phyloP scores from a whole-genome alignment of 441 rosid species.

The Euphorbia celastroides region DNA sequence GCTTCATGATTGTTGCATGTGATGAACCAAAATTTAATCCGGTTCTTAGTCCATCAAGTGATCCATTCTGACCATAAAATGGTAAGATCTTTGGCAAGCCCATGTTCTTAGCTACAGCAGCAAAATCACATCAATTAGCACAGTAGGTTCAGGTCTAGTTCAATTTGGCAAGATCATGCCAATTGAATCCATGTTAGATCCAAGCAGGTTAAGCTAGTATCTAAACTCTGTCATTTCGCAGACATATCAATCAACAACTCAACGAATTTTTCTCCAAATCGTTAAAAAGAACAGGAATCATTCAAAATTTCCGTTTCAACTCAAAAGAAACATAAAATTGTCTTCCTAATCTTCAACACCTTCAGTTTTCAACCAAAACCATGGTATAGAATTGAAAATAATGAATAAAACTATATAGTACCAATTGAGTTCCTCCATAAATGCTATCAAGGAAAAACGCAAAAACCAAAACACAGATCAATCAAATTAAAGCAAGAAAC shows the following conservation, averaged over 20 bases:
- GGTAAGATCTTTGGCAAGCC: conserved; percentile 31
- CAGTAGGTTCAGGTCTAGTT: not conserved
- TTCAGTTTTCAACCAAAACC: not conserved
- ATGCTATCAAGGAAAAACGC: too few species aligned
- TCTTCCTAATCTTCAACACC: not conserved
- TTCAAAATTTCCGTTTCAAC: not conserved
- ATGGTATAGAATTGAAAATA: not conserved
- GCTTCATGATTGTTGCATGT: conserved; percentile 45
- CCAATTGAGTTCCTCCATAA: not conserved
- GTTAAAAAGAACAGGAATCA: not conserved
- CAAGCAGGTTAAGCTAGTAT: not conserved
- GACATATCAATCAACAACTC: not conserved
- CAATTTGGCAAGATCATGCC: not conserved
- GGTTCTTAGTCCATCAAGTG: conserved; percentile 26
- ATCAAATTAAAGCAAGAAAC: not conserved
- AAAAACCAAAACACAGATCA: too few species aligned
- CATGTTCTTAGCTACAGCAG: conserved; percentile 36
- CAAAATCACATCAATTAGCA: not conserved
- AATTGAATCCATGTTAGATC: not conserved
- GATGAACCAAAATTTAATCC: conserved; percentile 63
- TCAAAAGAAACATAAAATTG: not conserved
- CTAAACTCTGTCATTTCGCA: not conserved
- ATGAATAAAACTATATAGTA: not conserved
- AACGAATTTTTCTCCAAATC: not conserved
- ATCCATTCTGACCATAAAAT: conserved; percentile 49